These are phyloP conservation scores for Phoma sp. DNA, from an alignment of 2,329 filamentous ascomycete species.

Conservation along the genomic window DNA sequence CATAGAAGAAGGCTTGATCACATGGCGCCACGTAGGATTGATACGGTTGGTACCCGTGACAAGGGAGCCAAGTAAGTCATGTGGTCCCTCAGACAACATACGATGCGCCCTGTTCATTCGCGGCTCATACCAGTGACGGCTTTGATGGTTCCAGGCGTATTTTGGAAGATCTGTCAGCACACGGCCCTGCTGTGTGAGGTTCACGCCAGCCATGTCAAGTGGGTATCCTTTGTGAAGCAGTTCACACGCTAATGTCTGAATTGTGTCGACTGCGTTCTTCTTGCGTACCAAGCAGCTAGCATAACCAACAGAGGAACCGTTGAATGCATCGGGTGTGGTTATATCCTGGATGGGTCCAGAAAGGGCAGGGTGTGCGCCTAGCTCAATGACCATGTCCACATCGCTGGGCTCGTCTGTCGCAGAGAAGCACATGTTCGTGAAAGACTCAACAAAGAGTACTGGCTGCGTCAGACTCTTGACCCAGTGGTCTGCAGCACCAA, in stretches of 20 bases:
- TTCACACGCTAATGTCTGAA: constrained; percentile 1
- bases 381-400: constrained; percentile 10
- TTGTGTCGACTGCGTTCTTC: constrained; percentile 20
- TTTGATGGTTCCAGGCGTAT: constrained; percentile 45
- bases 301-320: constrained; percentile 18
- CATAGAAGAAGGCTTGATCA: constrained; percentile 20
- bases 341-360: constrained; percentile 18
- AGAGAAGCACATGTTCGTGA: constrained; percentile 9
- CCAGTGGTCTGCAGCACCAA: constrained; percentile 11
- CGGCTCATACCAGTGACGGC: constrained; percentile 36
- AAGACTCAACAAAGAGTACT: constrained; percentile 6
- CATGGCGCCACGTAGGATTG: constrained; percentile 26
- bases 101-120: constrained; percentile 24
- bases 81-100: constrained; percentile 16
- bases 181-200: constrained; percentile 1
- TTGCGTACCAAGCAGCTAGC: constrained; percentile 23
- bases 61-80: constrained; percentile 25
- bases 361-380: constrained; percentile 10
- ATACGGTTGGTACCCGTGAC: constrained; percentile 21
- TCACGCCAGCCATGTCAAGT: constrained; percentile 22
- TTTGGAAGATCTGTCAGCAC: constrained; percentile 32
- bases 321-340: constrained; percentile 2
- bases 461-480: constrained; percentile 7
- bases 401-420: background rate
- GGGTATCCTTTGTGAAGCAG: background rate